Evolutionary conservation across 495 filamentous ascomycete genomes (phyloP), one percentile per base, ranked within the genome.

Genomic region (Jackrogersella multiformis): DNA sequence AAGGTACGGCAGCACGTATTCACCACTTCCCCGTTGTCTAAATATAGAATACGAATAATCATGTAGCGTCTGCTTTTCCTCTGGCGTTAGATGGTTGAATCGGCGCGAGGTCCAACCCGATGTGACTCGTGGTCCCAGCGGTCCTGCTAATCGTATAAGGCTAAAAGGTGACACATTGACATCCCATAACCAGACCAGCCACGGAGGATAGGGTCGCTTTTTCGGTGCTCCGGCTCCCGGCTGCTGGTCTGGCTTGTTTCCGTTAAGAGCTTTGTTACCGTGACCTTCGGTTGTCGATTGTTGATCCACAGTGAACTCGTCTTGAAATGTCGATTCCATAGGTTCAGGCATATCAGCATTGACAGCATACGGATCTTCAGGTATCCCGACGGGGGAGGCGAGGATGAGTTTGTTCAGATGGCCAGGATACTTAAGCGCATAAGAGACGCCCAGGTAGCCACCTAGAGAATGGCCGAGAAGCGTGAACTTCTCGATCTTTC

Each of bases 41-140:
- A 98, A 98, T n/a, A 99, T 89, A 1, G 91, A 90, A 78, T 97
- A 99, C 4, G 92, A 87, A 76, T 99, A 99, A 66, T 90, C 86
- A 72, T 99, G 95, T 5, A 99, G 82, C 0, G 90, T 91, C 60
- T 92, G 85, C 26, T 90, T 88, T 78, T 99, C 94, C 26, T 89
- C 90, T 4, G 83, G 72, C 0, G 92, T 92, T 1, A 99, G 82
- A 66, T 97, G 92, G 44, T 91, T 91, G 78, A 99, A 99, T 23
- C 95, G 88, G 6, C 95, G 88, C 3, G 88, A 90, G 2, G 95
- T 96, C 95, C 95, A 99, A 16, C 95, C 94, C 0, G 94, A 97
- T 0, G 97, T 92, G 28, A 99, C 84, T 2, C 93, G 88, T 5
- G 95, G 95, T 1, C 95, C 95, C 0, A 99, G 76, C 0, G 95